Evolutionary conservation across 2,329 filamentous ascomycete genomes (phyloP).

Genomic region (Geosmithia flava): DNA sequence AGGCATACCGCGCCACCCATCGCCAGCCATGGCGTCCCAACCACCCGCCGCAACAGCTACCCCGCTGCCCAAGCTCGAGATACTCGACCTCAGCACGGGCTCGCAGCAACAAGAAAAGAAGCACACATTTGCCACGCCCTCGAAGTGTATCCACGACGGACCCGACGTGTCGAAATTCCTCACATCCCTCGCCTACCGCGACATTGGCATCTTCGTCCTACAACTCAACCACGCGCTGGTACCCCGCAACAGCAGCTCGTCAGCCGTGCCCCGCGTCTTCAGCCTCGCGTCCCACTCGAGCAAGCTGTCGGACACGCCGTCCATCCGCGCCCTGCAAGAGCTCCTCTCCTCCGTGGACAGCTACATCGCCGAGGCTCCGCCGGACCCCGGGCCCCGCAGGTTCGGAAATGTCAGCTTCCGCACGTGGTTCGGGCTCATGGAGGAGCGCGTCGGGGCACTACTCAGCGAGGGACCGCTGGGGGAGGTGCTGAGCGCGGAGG

Average conservation of each 20-base stretch:
- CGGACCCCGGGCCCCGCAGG: constrained; percentile 71
- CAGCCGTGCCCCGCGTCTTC: constrained; percentile 7
- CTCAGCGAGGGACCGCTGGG: constrained; percentile 15
- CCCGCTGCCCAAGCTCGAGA: constrained; percentile 21
- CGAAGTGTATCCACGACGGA: constrained; percentile 75
- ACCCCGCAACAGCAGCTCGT: constrained; percentile 35
- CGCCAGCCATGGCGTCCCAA: constrained; percentile 8
- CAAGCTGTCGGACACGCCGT: constrained; percentile 26
- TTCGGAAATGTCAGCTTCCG: constrained; percentile 91
- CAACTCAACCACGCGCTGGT: constrained; percentile 85
- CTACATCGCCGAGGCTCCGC: constrained; percentile 68
- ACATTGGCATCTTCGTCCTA: constrained; percentile 76
- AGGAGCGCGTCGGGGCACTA: constrained; percentile 35
- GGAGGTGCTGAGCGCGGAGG: constrained; percentile 16
- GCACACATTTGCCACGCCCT: constrained; percentile 51
- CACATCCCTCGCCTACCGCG: constrained; percentile 67
- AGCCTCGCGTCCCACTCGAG: background rate
- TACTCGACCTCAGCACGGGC: constrained; percentile 32
- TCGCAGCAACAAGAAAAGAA: constrained; percentile 9
- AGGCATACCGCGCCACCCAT: background rate
- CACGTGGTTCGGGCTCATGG: constrained; percentile 64
- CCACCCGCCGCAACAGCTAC: constrained; percentile 4
- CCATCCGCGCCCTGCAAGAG: constrained; percentile 51
- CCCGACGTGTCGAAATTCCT: constrained; percentile 74
- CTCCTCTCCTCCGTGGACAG: constrained; percentile 53